Evolutionary conservation across 345 rosid genomes (phyloP).

Genomic region (Lumnitzera racemosa): DNA sequence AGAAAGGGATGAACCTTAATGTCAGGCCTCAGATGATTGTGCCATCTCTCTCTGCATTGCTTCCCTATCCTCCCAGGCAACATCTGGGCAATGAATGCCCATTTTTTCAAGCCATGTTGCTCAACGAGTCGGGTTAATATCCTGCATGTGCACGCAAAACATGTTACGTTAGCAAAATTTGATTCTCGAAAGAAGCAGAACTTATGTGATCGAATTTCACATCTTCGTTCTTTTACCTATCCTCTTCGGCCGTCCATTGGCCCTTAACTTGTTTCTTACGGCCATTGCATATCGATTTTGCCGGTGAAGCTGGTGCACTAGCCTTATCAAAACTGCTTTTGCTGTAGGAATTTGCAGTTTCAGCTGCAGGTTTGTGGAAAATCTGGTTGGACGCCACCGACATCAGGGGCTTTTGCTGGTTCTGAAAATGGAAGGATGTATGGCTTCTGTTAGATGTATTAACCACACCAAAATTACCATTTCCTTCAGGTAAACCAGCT

Average conservation of each 20-base stretch:
- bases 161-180: not conserved
- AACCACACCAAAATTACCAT: not conserved
- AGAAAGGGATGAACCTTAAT: constrained; percentile 48
- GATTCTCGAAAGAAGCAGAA: not conserved
- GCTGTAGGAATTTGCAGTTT: constrained; percentile 18
- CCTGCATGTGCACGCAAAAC: constrained; percentile 20
- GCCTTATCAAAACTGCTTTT: constrained; percentile 21
- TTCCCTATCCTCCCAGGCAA: constrained; percentile 86
- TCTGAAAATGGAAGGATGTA: constrained; percentile 27
- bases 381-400: constrained; percentile 51
- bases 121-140: constrained; percentile 55
- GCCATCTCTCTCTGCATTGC: constrained; percentile 99
- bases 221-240: constrained; percentile 37
- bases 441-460: constrained; percentile 1
- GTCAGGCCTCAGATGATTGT: constrained; percentile 83
- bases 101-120: constrained; percentile 56
- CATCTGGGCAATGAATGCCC: constrained; percentile 82
- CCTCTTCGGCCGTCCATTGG: constrained; percentile 90
- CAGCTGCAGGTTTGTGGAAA: constrained; percentile 34
- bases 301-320: constrained; percentile 17
- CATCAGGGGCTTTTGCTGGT: constrained; percentile 33
- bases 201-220: not conserved
- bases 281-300: constrained; percentile 19
- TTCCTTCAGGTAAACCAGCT: not conserved
- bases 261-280: constrained; percentile 72